Evolutionary conservation across 495 filamentous ascomycete genomes (phyloP).

Genomic region (Evernia prunastri): DNA sequence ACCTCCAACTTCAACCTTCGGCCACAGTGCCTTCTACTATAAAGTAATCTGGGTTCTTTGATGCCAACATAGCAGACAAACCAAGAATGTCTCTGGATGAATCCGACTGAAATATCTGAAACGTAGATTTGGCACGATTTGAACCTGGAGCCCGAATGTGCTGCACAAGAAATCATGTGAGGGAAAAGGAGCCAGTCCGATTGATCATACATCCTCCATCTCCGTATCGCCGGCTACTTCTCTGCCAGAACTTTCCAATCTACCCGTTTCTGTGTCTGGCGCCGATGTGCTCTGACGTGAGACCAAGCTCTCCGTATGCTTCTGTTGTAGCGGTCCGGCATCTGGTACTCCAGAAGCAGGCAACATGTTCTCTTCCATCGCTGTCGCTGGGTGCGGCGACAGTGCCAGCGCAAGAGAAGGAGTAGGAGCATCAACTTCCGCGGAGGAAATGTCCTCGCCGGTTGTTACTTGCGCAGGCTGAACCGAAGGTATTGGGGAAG

Average conservation of each 20-base stretch:
- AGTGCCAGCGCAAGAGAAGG: neutral
- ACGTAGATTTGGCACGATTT: neutral
- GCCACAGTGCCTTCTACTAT: neutral
- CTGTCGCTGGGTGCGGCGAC: neutral
- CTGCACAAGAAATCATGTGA: neutral
- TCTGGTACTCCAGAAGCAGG: neutral
- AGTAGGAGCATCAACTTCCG: neutral
- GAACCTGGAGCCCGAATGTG: neutral
- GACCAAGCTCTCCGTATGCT: neutral
- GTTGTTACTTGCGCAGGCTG: neutral
- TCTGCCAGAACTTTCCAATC: neutral
- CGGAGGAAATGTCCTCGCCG: neutral
- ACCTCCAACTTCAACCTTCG: neutral
- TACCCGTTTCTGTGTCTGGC: neutral
- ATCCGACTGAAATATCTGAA: neutral
- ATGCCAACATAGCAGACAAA: too few relatives aligned
- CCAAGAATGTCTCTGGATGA: neutral
- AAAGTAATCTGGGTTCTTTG: too few relatives aligned
- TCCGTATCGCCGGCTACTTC: conserved; percentile 6
- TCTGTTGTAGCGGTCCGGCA: neutral
- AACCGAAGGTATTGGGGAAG: neutral
- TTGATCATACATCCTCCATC: conserved; percentile 7
- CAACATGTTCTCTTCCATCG: neutral
- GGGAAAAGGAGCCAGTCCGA: neutral
- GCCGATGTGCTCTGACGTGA: neutral